Evolutionary conservation across 257 asterid species (phyloP).

Genomic region (Rauvolfia tetraphylla): DNA sequence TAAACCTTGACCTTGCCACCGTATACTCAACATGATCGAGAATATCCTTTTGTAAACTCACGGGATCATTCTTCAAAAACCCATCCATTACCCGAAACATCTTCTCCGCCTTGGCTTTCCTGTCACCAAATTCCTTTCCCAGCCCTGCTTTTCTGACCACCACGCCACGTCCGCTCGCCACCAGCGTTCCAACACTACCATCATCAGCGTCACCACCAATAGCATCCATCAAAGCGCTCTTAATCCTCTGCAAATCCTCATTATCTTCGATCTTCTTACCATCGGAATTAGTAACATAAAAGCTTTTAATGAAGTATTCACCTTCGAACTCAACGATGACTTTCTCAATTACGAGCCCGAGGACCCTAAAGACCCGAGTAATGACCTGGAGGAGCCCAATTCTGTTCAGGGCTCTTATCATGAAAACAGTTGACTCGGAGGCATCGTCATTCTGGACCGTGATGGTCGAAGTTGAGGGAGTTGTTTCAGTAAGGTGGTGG

Average conservation of each 20-base stretch:
- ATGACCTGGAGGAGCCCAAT: slow-evolving; percentile 43
- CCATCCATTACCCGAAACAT: slow-evolving; percentile 45
- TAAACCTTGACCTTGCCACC: slow-evolving; percentile 51
- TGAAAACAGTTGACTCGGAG: slow-evolving; percentile 36
- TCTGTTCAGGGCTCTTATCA: slow-evolving; percentile 34
- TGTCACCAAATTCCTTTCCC: slow-evolving; percentile 33
- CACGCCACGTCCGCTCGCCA: slow-evolving; percentile 43
- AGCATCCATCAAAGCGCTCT: slow-evolving; percentile 39
- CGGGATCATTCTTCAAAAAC: slow-evolving; percentile 39
- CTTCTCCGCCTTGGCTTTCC: slow-evolving; percentile 37
- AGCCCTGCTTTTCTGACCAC: slow-evolving; percentile 38
- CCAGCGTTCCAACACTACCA: slow-evolving; percentile 10
- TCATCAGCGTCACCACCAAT: slow-evolving; percentile 24
- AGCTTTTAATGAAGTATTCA: slow-evolving; percentile 31
- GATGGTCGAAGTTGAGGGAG: slow-evolving; percentile 17
- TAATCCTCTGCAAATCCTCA: slow-evolving; percentile 34
- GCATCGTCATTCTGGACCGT: slow-evolving; percentile 26
- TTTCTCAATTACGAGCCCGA: slow-evolving; percentile 34
- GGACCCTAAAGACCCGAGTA: slow-evolving; percentile 41
- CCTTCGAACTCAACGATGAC: slow-evolving; percentile 44
- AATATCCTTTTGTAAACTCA: slow-evolving; percentile 46
- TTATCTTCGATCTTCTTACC: slow-evolving; percentile 35
- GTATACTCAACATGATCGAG: slow-evolving; percentile 50
- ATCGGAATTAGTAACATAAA: slow-evolving; percentile 30
- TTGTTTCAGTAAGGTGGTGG: slow-evolving; percentile 16